A percentile compares a stretch with the other conserved stretches of the same genome.
Conservation (phyloP, 2,329 filamentous ascomycete genomes). For the Alternaria ventricosa region DNA sequence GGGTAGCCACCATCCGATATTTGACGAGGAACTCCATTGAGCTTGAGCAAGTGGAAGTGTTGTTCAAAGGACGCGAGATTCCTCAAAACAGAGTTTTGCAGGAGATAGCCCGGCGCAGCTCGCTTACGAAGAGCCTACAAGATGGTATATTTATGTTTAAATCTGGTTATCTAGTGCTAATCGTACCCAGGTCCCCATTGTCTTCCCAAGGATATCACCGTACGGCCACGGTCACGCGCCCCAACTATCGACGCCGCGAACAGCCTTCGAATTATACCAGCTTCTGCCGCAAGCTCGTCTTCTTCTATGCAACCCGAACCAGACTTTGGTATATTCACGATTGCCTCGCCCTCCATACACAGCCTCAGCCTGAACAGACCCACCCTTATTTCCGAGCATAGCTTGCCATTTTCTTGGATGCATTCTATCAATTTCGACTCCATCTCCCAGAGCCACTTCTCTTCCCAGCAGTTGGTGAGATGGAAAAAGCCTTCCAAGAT, state of each 20-base stretch:
- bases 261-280: not conserved
- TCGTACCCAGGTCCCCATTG: not conserved
- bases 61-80: not conserved
- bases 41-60: not conserved
- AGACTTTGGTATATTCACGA: fast-evolving
- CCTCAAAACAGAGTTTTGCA: not conserved
- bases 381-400: not conserved
- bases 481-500: not conserved
- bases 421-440: not conserved
- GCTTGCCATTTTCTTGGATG: not conserved
- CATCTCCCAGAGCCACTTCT: not conserved
- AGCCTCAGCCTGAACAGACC: fast-evolving
- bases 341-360: fast-evolving
- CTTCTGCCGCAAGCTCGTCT: not conserved
- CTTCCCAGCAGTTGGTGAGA: not conserved
- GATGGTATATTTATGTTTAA: not conserved
- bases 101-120: not conserved
- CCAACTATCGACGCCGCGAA: not conserved
- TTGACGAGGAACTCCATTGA: not conserved
- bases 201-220: not conserved
- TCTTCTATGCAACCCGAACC: not conserved
- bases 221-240: not conserved
- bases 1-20: not conserved
- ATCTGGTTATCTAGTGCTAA: not conserved
- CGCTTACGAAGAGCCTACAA: fast-evolving